Percentiles rank a stretch among this genome's conserved stretches.
phyloP scores from a whole-genome alignment of 768 basidiomycete genomes.

The Lentinula raphanica region DNA sequence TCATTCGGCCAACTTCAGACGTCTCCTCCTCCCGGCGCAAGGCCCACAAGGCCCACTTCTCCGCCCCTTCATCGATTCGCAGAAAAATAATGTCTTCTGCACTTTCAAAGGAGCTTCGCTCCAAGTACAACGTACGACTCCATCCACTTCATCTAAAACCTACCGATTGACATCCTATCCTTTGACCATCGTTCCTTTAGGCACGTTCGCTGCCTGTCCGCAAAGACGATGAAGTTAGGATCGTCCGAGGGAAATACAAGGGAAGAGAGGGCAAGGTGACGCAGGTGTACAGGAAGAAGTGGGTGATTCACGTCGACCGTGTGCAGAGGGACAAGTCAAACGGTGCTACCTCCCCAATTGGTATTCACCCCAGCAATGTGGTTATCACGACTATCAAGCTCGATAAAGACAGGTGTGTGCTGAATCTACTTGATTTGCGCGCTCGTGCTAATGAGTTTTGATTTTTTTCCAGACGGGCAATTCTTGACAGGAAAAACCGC shows the following conservation, averaged over 20 bases:
- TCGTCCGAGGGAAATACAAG: conserved; percentile 97
- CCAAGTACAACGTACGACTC: conserved; percentile 81
- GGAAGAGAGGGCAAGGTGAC: conserved; percentile 98
- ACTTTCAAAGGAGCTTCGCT: conserved; percentile 90
- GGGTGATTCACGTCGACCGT: conserved; percentile 98
- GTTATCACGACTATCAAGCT: conserved; percentile 91
- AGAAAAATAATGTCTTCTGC: conserved; percentile 98
- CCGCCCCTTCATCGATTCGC: conserved; percentile 89
- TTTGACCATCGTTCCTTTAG: conserved; percentile 31
- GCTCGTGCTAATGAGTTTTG: conserved; percentile 7
- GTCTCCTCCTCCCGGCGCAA: conserved; percentile 94
- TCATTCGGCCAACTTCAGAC: conserved; percentile 37
- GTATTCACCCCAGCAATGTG: conserved; percentile 95
- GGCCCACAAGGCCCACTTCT: conserved; percentile 97
- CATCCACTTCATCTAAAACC: background rate
- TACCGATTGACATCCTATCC: background rate
- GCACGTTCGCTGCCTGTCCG: conserved; percentile 89
- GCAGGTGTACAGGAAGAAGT: conserved; percentile 98
- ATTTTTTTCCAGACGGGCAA: conserved; percentile 64
- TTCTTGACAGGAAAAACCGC: conserved; percentile 81
- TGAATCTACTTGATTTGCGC: background rate
- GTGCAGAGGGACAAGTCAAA: conserved; percentile 97
- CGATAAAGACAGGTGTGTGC: conserved; percentile 76
- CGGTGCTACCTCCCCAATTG: conserved; percentile 89
- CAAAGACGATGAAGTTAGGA: conserved; percentile 97